Percentiles rank a stretch among this genome's conserved stretches.
Evolutionary conservation across 2,329 filamentous ascomycete genomes (phyloP).

Genomic region (Cladobotryum protrusum): DNA sequence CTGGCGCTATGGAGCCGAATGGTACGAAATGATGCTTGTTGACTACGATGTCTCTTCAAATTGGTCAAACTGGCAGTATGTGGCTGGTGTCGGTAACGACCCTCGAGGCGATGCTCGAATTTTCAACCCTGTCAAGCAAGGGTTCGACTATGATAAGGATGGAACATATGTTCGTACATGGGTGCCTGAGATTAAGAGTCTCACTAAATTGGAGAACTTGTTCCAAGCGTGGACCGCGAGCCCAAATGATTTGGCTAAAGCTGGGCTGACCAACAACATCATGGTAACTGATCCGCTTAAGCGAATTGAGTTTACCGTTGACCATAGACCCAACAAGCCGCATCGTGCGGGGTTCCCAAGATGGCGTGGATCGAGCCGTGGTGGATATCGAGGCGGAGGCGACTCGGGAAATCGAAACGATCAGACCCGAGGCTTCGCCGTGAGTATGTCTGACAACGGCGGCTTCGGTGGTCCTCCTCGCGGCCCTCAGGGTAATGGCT

Average conservation of each 20-base stretch:
- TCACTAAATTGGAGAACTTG: constrained; percentile 50
- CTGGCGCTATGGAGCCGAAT: constrained; percentile 76
- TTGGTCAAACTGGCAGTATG: constrained; percentile 81
- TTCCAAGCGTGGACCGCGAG: constrained; percentile 66
- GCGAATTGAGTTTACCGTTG: not conserved
- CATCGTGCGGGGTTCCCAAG: no score
- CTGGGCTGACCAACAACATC: constrained; percentile 51
- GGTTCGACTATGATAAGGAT: constrained; percentile 66
- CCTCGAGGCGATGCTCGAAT: constrained; percentile 64
- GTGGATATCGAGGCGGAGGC: no score
- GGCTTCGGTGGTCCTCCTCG: no score
- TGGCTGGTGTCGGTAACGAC: constrained; percentile 74
- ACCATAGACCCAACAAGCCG: no score
- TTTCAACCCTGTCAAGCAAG: constrained; percentile 79
- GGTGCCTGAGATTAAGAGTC: constrained; percentile 58
- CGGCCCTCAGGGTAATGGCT: no score
- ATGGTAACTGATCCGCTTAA: constrained; percentile 61
- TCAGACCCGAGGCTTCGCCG: no score
- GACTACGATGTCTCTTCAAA: constrained; percentile 74
- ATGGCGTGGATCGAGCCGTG: no score
- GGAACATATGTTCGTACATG: constrained; percentile 67
- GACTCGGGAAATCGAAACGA: no score
- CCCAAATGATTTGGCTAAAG: constrained; percentile 48
- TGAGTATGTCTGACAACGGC: no score
- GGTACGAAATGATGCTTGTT: constrained; percentile 69